Percentiles rank a stretch among this genome's conserved stretches.
Conservation (phyloP, 495 filamentous ascomycete genomes). For the Aspergillus mulundensis region DNA sequence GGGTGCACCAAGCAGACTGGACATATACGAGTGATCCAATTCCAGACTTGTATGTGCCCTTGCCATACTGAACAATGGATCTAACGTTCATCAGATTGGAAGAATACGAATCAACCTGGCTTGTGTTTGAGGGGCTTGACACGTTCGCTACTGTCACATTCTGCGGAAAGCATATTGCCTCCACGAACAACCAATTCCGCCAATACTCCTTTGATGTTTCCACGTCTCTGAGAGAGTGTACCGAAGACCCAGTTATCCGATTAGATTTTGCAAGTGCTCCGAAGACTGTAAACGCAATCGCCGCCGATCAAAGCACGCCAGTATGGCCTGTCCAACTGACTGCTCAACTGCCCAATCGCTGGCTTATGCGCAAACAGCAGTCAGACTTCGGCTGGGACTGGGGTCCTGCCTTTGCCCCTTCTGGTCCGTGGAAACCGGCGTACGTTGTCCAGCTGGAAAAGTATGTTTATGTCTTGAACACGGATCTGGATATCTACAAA, state of each 20-base stretch:
- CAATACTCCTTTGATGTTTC: constrained; percentile 68
- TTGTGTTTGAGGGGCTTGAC: constrained; percentile 64
- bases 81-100: constrained; percentile 19
- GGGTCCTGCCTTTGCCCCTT: constrained; percentile 63
- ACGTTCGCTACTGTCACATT: constrained; percentile 61
- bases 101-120: constrained; percentile 39
- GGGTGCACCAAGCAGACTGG: constrained; percentile 59
- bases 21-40: constrained; percentile 56
- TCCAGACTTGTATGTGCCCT: constrained; percentile 36
- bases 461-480: constrained; percentile 52
- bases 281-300: constrained; percentile 50
- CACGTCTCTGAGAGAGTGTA: constrained; percentile 43
- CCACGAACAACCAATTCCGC: constrained; percentile 68
- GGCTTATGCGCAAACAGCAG: constrained; percentile 66
- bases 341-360: constrained; percentile 50
- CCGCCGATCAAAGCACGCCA: constrained; percentile 47
- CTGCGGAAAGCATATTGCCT: constrained; percentile 57
- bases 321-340: constrained; percentile 48
- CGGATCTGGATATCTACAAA: constrained; percentile 57
- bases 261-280: constrained; percentile 57
- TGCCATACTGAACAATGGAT: background rate
- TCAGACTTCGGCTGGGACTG: constrained; percentile 72
- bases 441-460: constrained; percentile 52
- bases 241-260: constrained; percentile 34
- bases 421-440: constrained; percentile 63